phyloP scores from a whole-genome alignment of 352 stramenopile species.

The Phytophthora cajani region DNA sequence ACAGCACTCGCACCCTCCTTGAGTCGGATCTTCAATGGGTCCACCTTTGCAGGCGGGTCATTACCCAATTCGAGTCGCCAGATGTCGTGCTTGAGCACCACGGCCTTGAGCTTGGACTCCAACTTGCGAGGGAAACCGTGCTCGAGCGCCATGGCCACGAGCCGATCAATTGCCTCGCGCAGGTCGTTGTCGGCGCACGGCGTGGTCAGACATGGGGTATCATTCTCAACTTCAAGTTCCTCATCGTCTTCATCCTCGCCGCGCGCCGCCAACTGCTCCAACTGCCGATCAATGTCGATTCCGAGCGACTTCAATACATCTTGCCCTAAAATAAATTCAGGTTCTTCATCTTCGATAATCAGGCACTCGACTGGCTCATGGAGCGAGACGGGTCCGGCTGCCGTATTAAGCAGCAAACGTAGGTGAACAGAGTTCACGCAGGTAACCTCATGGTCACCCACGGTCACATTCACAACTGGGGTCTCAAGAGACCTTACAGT shows the following conservation, averaged over 20 bases:
- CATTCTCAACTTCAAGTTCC: conserved; percentile 2
- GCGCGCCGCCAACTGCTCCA: conserved; percentile 5
- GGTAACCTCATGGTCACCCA: conserved; percentile 2
- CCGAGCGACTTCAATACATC: conserved; percentile 5
- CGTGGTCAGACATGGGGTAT: not conserved
- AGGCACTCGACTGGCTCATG: conserved; percentile 1
- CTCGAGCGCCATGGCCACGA: not conserved
- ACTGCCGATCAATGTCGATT: conserved; percentile 9
- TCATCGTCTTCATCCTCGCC: not conserved
- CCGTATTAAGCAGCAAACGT: not conserved
- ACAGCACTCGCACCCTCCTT: not conserved
- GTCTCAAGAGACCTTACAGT: not conserved
- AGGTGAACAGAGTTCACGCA: not conserved
- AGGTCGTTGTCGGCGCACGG: not conserved
- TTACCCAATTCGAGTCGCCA: conserved; percentile 6
- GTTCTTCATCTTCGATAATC: not conserved
- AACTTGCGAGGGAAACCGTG: not conserved
- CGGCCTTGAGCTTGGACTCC: not conserved
- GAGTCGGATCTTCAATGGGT: conserved; percentile 8
- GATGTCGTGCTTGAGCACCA: conserved; percentile 6
- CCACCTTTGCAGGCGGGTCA: conserved; percentile 10
- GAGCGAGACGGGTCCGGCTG: not conserved
- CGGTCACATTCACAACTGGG: not conserved
- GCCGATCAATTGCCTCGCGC: not conserved
- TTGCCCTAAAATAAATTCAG: conserved; percentile 14